phyloP scores from a whole-genome alignment of 2,329 filamentous ascomycete species.

The Zymoseptoria passerinii region DNA sequence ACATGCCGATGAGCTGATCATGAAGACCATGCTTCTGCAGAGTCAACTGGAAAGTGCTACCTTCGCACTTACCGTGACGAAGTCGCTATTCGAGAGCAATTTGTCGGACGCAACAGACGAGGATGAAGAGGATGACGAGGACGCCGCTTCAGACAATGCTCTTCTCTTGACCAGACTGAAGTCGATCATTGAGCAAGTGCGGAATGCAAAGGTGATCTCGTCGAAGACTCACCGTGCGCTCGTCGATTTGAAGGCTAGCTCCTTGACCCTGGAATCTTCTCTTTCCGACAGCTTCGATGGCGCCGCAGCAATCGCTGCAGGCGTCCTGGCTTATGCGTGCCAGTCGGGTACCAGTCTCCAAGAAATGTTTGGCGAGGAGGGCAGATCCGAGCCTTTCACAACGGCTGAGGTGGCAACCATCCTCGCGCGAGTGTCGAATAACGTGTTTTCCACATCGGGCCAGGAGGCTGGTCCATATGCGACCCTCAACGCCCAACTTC shows the following conservation, averaged over 20 bases:
- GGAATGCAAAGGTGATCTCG: constrained; percentile 75
- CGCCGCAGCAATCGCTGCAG: constrained; percentile 55
- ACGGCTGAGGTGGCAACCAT: constrained; percentile 57
- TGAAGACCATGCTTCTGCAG: constrained; percentile 67
- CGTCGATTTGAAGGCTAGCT: constrained; percentile 67
- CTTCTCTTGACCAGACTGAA: constrained; percentile 66
- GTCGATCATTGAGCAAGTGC: constrained; percentile 61
- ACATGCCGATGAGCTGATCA: constrained; percentile 71
- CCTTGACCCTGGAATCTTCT: constrained; percentile 62
- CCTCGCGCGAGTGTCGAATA: constrained; percentile 50
- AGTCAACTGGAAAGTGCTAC: constrained; percentile 74
- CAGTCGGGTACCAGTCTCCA: constrained; percentile 60
- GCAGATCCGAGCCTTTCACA: constrained; percentile 57
- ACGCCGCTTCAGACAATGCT: constrained; percentile 40
- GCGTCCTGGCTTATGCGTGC: constrained; percentile 58
- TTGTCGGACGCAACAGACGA: constrained; percentile 40
- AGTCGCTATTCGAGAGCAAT: constrained; percentile 58
- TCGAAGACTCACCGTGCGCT: constrained; percentile 69
- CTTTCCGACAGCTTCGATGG: constrained; percentile 61
- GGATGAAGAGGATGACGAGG: constrained; percentile 54
- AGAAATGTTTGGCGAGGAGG: constrained; percentile 61
- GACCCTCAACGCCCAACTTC: constrained; percentile 59
- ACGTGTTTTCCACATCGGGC: constrained; percentile 42
- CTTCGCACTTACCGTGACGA: constrained; percentile 55
- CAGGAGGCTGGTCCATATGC: constrained; percentile 61